These are phyloP conservation scores for Phytophthora citricola DNA, from an alignment of 352 stramenopile genomes.

Conservation along the genomic window DNA sequence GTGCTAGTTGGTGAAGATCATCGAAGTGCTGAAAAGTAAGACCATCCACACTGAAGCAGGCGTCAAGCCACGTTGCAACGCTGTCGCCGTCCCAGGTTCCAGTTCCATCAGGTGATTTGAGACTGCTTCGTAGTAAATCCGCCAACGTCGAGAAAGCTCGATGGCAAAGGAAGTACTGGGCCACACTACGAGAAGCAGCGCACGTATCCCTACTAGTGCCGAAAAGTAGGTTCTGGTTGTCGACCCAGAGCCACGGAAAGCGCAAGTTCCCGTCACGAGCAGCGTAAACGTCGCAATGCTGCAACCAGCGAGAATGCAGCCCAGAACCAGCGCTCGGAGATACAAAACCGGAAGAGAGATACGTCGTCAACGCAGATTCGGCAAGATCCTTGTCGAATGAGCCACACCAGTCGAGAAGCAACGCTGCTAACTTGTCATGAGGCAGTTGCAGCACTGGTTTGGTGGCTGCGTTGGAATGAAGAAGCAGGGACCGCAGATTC, in stretches of 20 bases:
- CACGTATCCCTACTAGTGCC: not conserved
- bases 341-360: conserved; percentile 48
- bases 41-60: conserved; percentile 60
- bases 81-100: conserved; percentile 22
- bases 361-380: conserved; percentile 22
- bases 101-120: conserved; percentile 8
- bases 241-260: conserved; percentile 60
- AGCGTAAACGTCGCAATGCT: conserved; percentile 53
- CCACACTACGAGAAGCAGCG: conserved; percentile 22
- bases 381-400: conserved; percentile 49
- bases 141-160: conserved; percentile 36
- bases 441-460: conserved; percentile 26
- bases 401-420: conserved; percentile 51
- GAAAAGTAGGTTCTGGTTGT: conserved; percentile 34
- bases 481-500: conserved; percentile 35
- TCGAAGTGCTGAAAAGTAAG: conserved; percentile 42
- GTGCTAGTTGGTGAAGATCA: conserved; percentile 53
- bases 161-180: conserved; percentile 38
- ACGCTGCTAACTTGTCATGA: conserved; percentile 30
- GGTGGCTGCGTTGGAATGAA: conserved; percentile 17
- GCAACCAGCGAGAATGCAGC: conserved; percentile 45
- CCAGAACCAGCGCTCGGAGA: conserved; percentile 7
- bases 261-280: conserved; percentile 32
- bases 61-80: conserved; percentile 57
- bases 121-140: conserved; percentile 33